Percentiles rank a stretch among this genome's conserved stretches.
Conservation (phyloP, 805 yeast species). For the Zygoascus tannicola region DNA sequence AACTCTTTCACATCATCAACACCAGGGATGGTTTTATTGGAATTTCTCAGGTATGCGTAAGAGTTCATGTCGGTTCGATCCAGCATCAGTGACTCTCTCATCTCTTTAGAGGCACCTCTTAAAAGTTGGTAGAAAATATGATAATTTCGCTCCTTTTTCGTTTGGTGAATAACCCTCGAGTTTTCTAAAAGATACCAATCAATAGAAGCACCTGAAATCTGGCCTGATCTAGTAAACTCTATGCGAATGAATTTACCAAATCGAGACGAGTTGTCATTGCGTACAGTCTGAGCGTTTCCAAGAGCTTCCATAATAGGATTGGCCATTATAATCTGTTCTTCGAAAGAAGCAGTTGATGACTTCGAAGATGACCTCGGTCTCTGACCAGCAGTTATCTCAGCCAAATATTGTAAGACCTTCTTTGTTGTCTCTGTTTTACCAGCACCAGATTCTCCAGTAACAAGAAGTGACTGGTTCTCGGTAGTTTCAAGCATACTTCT, state of each 20-base stretch:
- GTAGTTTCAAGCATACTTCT: slow-evolving; percentile 58
- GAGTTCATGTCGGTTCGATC: slow-evolving; percentile 36
- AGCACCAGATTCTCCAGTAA: slow-evolving; percentile 99
- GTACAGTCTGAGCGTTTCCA: slow-evolving; percentile 93
- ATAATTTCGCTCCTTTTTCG: slow-evolving; percentile 73
- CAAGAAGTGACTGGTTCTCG: slow-evolving; percentile 81
- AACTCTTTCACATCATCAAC: slow-evolving; percentile 72
- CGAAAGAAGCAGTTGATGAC: slow-evolving; percentile 39
- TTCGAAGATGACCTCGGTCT: neutral
- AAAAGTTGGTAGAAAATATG: slow-evolving; percentile 88
- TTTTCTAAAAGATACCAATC: slow-evolving; percentile 93
- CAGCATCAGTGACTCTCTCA: slow-evolving; percentile 29
- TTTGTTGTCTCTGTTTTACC: slow-evolving; percentile 98
- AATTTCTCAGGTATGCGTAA: slow-evolving; percentile 51
- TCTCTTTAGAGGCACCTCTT: slow-evolving; percentile 51
- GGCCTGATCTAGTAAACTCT: slow-evolving; percentile 54
- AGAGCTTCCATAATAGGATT: slow-evolving; percentile 93
- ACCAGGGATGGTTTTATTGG: slow-evolving; percentile 52
- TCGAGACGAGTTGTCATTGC: slow-evolving; percentile 90
- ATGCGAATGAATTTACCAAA: slow-evolving; percentile 94
- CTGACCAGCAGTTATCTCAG: slow-evolving; percentile 49
- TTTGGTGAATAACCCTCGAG: slow-evolving; percentile 79
- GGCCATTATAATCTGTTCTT: slow-evolving; percentile 79
- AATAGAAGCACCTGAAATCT: slow-evolving; percentile 79
- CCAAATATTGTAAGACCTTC: slow-evolving; percentile 83